Evolutionary conservation across 371 early-diverging fungal species (phyloP).

Genomic region (Ordospora pajunii): DNA sequence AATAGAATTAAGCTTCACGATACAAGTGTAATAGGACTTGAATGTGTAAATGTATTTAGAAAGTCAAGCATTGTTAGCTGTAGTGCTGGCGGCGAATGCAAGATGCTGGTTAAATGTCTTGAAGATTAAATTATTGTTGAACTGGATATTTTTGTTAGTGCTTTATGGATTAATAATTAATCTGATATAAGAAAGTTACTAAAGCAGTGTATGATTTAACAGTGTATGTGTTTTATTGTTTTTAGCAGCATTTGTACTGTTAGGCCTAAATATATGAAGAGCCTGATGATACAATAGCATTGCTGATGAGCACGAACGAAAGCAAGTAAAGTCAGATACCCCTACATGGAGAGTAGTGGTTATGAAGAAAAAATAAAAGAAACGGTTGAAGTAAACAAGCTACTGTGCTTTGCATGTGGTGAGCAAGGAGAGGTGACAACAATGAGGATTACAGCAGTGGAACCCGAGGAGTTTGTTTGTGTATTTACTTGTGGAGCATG

Average conservation of each 20-base stretch:
- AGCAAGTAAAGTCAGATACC: neutral
- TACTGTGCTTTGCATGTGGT: neutral
- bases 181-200: no score
- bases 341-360: neutral
- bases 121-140: neutral
- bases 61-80: conserved; percentile 11
- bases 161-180: neutral
- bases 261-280: no score
- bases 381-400: neutral
- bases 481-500: conserved; percentile 36
- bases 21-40: neutral
- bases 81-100: neutral
- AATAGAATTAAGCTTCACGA: neutral
- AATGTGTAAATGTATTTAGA: conserved; percentile 10
- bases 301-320: no score
- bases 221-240: no score
- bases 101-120: neutral
- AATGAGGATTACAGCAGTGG: neutral
- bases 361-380: neutral
- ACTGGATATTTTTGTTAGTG: neutral
- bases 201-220: no score
- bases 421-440: neutral
- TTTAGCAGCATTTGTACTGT: no score
- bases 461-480: conserved; percentile 3
- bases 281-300: no score